Percentiles rank a stretch among this genome's conserved stretches.
Conservation (phyloP, 345 rosid species). For the Hibiscus syriacus region DNA sequence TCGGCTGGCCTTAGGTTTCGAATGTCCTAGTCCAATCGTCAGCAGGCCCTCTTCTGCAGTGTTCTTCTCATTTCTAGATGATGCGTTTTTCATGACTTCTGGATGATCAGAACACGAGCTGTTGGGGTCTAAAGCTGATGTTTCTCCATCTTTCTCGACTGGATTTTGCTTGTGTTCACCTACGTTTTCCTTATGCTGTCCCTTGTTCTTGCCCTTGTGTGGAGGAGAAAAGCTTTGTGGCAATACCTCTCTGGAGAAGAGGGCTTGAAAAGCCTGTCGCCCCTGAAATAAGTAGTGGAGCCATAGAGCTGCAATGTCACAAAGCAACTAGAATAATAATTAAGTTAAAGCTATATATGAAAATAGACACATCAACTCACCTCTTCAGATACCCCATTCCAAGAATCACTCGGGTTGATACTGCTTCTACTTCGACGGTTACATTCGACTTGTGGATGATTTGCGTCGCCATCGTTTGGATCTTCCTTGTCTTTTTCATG, state of each 20-base stretch:
- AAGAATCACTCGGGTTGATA: conserved; percentile 46
- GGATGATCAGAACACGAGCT: conserved; percentile 21
- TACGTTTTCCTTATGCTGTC: conserved; percentile 5
- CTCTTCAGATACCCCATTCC: conserved; percentile 92
- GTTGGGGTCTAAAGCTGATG: conserved; percentile 46
- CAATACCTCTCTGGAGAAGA: conserved; percentile 68
- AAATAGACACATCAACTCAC: conserved; percentile 20
- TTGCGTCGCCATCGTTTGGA: conserved; percentile 41
- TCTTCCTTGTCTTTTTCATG: conserved; percentile 46
- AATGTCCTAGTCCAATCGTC: conserved; percentile 48
- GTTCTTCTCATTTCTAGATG: conserved; percentile 10
- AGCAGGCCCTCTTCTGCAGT: conserved; percentile 34
- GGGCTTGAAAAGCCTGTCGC: conserved; percentile 81
- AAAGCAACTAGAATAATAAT: too few relatives aligned
- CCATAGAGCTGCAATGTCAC: background rate
- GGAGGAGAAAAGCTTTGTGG: conserved; percentile 93
- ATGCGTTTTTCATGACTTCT: conserved; percentile 29
- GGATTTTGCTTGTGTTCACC: conserved; percentile 30
- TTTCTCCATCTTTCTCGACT: conserved; percentile 26
- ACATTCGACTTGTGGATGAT: conserved; percentile 33
- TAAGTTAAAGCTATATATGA: background rate
- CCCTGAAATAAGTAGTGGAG: conserved; percentile 39
- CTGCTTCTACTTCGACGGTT: conserved; percentile 58
- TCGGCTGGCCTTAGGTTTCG: conserved; percentile 44
- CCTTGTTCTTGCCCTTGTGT: conserved; percentile 11